A percentile compares a stretch with the other conserved stretches of the same genome.
These are phyloP conservation scores for Neospermospora avenae DNA, from an alignment of 2,329 filamentous ascomycete genomes.

Conservation along the genomic window DNA sequence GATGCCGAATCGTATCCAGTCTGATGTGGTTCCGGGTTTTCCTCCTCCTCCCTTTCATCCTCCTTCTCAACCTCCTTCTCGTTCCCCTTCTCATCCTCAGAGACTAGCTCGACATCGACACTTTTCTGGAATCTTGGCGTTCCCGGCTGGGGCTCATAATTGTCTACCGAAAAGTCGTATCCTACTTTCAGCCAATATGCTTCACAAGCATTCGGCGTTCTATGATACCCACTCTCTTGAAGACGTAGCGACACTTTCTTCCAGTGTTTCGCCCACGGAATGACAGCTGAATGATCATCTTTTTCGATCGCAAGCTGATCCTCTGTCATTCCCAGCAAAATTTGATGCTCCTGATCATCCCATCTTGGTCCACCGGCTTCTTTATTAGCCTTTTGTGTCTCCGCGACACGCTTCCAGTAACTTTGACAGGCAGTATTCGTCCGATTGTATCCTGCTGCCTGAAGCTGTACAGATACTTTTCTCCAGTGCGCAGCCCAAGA, in stretches of 20 bases:
- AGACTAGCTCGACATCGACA: background rate
- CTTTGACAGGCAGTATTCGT: slow-evolving; percentile 7
- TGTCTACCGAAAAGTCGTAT: background rate
- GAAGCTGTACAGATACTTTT: slow-evolving; percentile 3
- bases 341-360: slow-evolving; percentile 16
- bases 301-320: slow-evolving; percentile 11
- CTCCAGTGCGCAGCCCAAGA: slow-evolving; percentile 13
- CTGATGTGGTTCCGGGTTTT: too few species aligned
- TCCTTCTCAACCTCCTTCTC: too few species aligned
- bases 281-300: slow-evolving; percentile 1
- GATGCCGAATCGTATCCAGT: background rate
- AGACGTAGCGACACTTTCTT: slow-evolving; percentile 12
- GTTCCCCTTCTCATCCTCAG: too few species aligned
- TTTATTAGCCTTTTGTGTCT: slow-evolving; percentile 8
- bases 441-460: slow-evolving; percentile 4
- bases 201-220: slow-evolving; percentile 10
- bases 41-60: background rate
- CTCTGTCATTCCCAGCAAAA: slow-evolving; percentile 13
- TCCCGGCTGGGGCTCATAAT: background rate
- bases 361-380: slow-evolving; percentile 13
- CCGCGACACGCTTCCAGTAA: slow-evolving; percentile 15
- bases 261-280: slow-evolving; percentile 16
- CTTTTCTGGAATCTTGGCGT: background rate
- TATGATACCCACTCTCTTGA: slow-evolving; percentile 8
- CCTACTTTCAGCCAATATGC: slow-evolving; percentile 14